A percentile compares a stretch with the other conserved stretches of the same genome.
Evolutionary conservation across 352 stramenopile genomes (phyloP).

Genomic region (Elongisporangium prolatum): DNA sequence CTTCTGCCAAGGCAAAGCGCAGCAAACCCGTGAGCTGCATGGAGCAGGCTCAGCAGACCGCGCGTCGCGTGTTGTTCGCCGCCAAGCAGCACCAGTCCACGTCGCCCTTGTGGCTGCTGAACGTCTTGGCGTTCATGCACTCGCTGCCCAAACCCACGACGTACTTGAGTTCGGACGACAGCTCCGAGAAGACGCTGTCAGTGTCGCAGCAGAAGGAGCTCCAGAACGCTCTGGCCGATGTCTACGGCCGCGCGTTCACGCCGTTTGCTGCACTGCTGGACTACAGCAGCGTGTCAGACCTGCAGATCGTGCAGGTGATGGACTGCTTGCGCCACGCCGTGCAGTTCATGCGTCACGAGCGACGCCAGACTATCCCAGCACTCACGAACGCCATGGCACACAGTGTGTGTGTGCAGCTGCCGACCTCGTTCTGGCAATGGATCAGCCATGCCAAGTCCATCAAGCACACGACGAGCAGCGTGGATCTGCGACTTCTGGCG

Average conservation of each 20-base stretch:
- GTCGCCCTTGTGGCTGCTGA: conserved; percentile 35
- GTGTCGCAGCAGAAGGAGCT: conserved; percentile 26
- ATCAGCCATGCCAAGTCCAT: conserved; percentile 20
- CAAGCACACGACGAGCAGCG: conserved; percentile 11
- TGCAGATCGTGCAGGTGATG: conserved; percentile 18
- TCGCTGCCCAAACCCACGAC: conserved; percentile 29
- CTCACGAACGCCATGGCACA: conserved; percentile 41
- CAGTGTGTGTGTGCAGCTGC: conserved; percentile 38
- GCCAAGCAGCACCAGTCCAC: conserved; percentile 24
- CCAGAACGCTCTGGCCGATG: conserved; percentile 35
- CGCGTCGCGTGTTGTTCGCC: conserved; percentile 33
- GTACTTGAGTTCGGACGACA: conserved; percentile 29
- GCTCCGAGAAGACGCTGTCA: conserved; percentile 28
- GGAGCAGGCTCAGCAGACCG: conserved; percentile 28
- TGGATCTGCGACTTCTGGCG: conserved; percentile 9
- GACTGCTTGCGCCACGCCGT: conserved; percentile 49
- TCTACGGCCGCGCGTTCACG: conserved; percentile 52
- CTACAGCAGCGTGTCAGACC: conserved; percentile 13
- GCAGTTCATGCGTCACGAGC: conserved; percentile 54
- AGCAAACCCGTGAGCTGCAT: conserved; percentile 15
- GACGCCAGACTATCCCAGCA: conserved; percentile 31
- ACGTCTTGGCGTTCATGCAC: conserved; percentile 35
- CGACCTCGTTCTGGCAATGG: conserved; percentile 42
- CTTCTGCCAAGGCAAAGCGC: conserved; percentile 2
- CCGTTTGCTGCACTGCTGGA: conserved; percentile 16